Evolutionary conservation across 139 green algal genomes (phyloP), one percentile per base, ranked within the genome.

Genomic region (Yamagishiella unicocca): DNA sequence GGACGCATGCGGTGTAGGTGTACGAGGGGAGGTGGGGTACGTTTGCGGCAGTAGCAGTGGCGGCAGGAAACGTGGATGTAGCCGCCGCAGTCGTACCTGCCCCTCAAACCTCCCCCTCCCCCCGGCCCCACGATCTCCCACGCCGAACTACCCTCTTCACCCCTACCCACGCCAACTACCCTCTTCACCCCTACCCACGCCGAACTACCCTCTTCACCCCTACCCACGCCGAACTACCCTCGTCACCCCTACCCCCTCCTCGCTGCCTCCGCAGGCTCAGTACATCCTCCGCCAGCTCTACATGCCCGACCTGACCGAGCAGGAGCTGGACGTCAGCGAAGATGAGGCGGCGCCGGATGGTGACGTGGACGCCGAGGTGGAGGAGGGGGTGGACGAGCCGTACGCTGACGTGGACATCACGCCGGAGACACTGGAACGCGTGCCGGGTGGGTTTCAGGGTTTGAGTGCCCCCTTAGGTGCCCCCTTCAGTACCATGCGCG

Each of bases 331-430:
- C 10, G 54, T 21, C 27, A 73, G 54, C 37, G 85, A 84, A n/a
- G 87, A 84, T 37, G 87, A 84, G 9, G 79, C 61, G 29, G 80
- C 50, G 22, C 66, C 70, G 3, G 81, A 88, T 21, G 72, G 45
- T 25, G 87, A 90, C 27, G 38, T 45, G 10, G 75, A 88, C 61
- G 43, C 43, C 7, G 87, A 91, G 14, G 80, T 46, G 4, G 62
- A 66, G 10, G 80, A 67, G 12, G 62, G 33, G 22, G 68, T 35
- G 1, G 81, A 80, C 1, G 87, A 85, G 33, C 58, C 80, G 40
- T 88, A 80, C 71, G 79, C 80, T 24, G 87, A 90, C 58, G 54
- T 88, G 50, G 71, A 90, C 35, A n/a, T 80, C 17, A 55, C 80
- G 19, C 58, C 71, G 7, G 87, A 90, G 87, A 42, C 7, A 1